A percentile compares a stretch with the other conserved stretches of the same genome.
Conservation (phyloP, 2,329 filamentous ascomycete species). For the Neocatenulostroma microsporum region DNA sequence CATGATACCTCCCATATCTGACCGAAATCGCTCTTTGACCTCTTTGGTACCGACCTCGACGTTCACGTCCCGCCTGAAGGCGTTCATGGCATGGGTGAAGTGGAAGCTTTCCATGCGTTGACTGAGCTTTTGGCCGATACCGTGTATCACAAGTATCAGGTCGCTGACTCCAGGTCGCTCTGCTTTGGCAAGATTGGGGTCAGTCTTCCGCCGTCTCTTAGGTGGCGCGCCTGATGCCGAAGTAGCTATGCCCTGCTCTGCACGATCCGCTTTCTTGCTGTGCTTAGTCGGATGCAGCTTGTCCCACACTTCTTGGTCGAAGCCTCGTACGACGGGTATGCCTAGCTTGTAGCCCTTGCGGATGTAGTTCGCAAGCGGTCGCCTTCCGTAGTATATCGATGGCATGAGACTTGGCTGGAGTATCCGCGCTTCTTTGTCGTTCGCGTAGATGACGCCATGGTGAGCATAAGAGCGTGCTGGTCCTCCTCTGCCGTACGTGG, state of each 20-base stretch:
- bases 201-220: slow-evolving; percentile 32
- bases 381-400: slow-evolving; percentile 74
- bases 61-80: slow-evolving; percentile 78
- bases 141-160: slow-evolving; percentile 82
- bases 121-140: slow-evolving; percentile 92
- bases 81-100: slow-evolving; percentile 93
- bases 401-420: slow-evolving; percentile 78
- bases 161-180: slow-evolving; percentile 71
- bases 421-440: slow-evolving; percentile 68
- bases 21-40: slow-evolving; percentile 67
- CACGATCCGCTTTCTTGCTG: slow-evolving; percentile 34
- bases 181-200: slow-evolving; percentile 56
- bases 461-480: slow-evolving; percentile 55
- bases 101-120: slow-evolving; percentile 93
- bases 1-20: slow-evolving; percentile 84
- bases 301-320: slow-evolving; percentile 70
- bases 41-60: slow-evolving; percentile 67
- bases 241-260: slow-evolving; percentile 38
- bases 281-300: slow-evolving; percentile 54
- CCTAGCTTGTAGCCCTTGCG: slow-evolving; percentile 76
- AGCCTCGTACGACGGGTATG: slow-evolving; percentile 80
- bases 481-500: slow-evolving; percentile 37
- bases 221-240: slow-evolving; percentile 38
- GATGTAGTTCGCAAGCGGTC: slow-evolving; percentile 71
- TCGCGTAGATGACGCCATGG: slow-evolving; percentile 80